Base-by-base conservation (phyloP, 345 rosid species). In the Camelina sativa region DNA sequence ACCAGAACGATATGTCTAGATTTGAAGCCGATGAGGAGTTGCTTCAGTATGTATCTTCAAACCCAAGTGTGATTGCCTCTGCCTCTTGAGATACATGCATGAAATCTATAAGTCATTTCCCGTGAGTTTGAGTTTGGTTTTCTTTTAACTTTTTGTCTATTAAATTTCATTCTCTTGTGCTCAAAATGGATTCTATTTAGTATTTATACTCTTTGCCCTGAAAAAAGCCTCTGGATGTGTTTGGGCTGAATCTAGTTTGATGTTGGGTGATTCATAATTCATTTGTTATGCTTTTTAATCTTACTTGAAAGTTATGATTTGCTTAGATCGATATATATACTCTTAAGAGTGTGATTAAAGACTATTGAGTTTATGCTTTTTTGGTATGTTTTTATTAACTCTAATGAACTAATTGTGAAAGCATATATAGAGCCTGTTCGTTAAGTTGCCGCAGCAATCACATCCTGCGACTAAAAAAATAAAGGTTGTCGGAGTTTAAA, bases 1-100 rank as follows among this genome's bases (percentile, higher is more conserved):
- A 73, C 37, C 69, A 64, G 63, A 63, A 41, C 12, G 71, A 54
- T 40, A 73, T 73, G 77, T 64, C 77, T 1, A 73, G 47, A 44
- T 54, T 63, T 44, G 64, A 73, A 73, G 20, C 64, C 1, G 71
- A 73, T 32, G 62, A 73, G 17, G 71, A 73, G n/a, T 54, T 73
- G 37, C 56, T 73, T 8, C 16, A 64, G 7, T 73, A 64, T 53
- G 77, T 73, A 12, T 63, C 70, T 52, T 52, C 69, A 28, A 43
- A 37, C 62, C 43, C 62, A 52, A 52, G 69, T 72, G 62, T 72
- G n/a, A 64, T 20, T 19, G 16, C 34, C 19, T 63, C 65, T 73
- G 8, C 23, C 40, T 63, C 55, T 40, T 63, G 44, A 63, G 44
- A 53, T 22, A 35, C 44, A n/a, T 48, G 23, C 44, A n/a, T 48